These are phyloP conservation scores for Penicillium palitans DNA, from an alignment of 2,329 filamentous ascomycete species.

Conservation along the genomic window DNA sequence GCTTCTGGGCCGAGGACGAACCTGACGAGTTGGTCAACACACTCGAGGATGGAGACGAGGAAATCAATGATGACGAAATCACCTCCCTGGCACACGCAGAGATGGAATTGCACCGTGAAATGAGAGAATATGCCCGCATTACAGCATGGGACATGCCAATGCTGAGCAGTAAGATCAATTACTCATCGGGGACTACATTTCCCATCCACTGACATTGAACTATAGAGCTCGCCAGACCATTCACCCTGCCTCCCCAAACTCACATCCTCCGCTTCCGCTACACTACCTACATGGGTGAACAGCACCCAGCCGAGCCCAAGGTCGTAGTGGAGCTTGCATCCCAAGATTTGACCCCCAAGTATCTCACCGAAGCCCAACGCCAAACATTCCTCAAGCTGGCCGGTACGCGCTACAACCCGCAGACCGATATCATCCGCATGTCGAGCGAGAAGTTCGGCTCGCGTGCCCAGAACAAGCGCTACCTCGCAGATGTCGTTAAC, in stretches of 20 bases:
- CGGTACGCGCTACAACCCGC: conserved; percentile 83
- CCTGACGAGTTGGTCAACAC: conserved; percentile 43
- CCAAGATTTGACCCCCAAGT: conserved; percentile 61
- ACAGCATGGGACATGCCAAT: conserved; percentile 96
- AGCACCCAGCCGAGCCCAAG: conserved; percentile 87
- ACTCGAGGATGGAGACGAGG: conserved; percentile 56
- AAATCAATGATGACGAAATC: conserved; percentile 74
- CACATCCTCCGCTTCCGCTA: conserved; percentile 90
- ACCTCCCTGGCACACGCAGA: conserved; percentile 80
- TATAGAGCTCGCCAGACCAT: conserved; percentile 78
- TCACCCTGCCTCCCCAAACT: conserved; percentile 64
- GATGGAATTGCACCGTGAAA: conserved; percentile 82
- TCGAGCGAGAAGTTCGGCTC: conserved; percentile 85
- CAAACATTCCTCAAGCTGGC: conserved; percentile 84
- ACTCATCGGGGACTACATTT: no score
- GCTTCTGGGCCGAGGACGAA: conserved; percentile 49
- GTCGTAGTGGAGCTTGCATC: conserved; percentile 89
- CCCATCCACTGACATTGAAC: conserved; percentile 11
- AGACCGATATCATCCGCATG: conserved; percentile 79
- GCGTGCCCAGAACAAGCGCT: conserved; percentile 95
- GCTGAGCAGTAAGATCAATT: conserved; percentile 67
- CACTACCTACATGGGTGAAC: conserved; percentile 93
- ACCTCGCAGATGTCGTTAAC: conserved; percentile 75
- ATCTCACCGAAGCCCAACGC: conserved; percentile 66
- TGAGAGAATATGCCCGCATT: conserved; percentile 82